phyloP scores from a whole-genome alignment of 164 flowering plant species.

The Taxillus chinensis region DNA sequence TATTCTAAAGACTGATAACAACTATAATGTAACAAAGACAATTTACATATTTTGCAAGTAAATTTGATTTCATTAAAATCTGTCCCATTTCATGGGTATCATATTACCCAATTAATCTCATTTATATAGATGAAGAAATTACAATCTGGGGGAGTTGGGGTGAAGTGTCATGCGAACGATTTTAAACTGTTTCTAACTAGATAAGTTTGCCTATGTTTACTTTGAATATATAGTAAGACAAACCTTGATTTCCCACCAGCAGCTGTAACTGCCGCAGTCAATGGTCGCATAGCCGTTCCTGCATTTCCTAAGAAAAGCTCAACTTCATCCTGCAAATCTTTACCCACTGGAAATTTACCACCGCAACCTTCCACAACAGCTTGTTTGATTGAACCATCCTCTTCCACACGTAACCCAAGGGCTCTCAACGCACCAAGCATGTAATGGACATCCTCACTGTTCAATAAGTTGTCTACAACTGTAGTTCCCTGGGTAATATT shows the following conservation, averaged over 20 bases:
- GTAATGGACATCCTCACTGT: slow-evolving; percentile 81
- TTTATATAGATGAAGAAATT: background rate
- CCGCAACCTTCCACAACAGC: slow-evolving; percentile 75
- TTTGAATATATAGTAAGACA: slow-evolving; percentile 7
- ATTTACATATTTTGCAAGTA: background rate
- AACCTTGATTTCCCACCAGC: slow-evolving; percentile 96
- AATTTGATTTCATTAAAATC: background rate
- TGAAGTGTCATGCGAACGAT: no score
- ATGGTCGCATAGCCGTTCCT: slow-evolving; percentile 98
- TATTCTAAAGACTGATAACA: no score
- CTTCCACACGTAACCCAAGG: slow-evolving; percentile 69
- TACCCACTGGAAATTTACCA: slow-evolving; percentile 73
- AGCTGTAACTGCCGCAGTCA: slow-evolving; percentile 93
- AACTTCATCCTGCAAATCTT: slow-evolving; percentile 47
- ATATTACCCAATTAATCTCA: background rate
- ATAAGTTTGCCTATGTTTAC: background rate
- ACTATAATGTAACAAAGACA: no score
- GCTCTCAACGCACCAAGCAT: slow-evolving; percentile 82
- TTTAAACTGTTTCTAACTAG: no score
- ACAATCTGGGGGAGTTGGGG: no score
- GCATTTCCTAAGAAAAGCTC: slow-evolving; percentile 97
- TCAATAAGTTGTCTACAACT: slow-evolving; percentile 80
- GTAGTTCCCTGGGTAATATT: slow-evolving; percentile 63
- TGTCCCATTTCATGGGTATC: background rate
- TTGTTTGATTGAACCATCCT: slow-evolving; percentile 37